phyloP scores from a whole-genome alignment of 2,329 filamentous ascomycete species.

The Byssothecium circinans region DNA sequence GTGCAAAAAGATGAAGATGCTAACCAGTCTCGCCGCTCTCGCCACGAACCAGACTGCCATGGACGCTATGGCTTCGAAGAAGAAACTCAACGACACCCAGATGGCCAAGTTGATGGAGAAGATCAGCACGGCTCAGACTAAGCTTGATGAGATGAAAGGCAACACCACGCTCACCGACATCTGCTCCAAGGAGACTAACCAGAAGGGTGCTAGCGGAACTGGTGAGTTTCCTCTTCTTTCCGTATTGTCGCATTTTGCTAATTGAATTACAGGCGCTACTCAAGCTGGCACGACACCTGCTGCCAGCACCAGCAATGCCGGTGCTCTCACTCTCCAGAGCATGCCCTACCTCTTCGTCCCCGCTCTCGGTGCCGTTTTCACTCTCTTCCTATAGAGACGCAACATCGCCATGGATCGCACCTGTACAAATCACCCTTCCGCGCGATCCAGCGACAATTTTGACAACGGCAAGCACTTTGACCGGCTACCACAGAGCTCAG shows the following conservation, averaged over 20 bases:
- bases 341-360: slow-evolving; percentile 22
- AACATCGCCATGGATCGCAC: background rate
- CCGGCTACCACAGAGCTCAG: too few relatives aligned
- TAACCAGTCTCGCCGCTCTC: slow-evolving; percentile 24
- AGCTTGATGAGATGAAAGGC: slow-evolving; percentile 23
- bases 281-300: background rate
- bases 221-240: background rate
- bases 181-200: slow-evolving; percentile 20
- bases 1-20: slow-evolving; percentile 26
- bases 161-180: slow-evolving; percentile 33
- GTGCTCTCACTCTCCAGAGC: slow-evolving; percentile 12
- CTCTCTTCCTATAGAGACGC: slow-evolving; percentile 16
- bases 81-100: slow-evolving; percentile 24
- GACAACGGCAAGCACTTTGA: too few relatives aligned
- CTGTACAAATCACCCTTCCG: background rate
- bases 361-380: slow-evolving; percentile 17
- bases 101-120: slow-evolving; percentile 25
- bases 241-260: background rate
- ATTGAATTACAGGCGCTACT: background rate
- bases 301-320: slow-evolving; percentile 9
- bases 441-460: background rate
- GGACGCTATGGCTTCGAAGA: slow-evolving; percentile 22
- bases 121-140: slow-evolving; percentile 22
- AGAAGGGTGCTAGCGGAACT: slow-evolving; percentile 16
- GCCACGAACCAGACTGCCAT: slow-evolving; percentile 31